Conservation (phyloP, 2,329 filamentous ascomycete species). For the Colletotrichum eleusines region DNA sequence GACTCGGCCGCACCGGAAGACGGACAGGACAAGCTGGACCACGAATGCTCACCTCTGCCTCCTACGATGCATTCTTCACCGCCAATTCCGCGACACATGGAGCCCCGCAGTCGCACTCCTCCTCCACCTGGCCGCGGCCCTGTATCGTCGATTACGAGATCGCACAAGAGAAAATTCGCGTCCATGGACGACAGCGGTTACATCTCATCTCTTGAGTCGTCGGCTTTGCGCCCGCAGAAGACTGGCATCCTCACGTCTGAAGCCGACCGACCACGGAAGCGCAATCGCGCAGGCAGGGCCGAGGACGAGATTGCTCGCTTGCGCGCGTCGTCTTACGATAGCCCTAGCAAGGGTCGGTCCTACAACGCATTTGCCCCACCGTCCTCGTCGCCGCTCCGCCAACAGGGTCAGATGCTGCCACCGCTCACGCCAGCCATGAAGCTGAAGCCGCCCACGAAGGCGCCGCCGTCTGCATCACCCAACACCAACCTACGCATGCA, state of each 20-base stretch:
- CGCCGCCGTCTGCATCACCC: slow-evolving; percentile 84
- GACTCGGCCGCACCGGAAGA: slow-evolving; percentile 71
- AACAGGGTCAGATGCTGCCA: slow-evolving; percentile 73
- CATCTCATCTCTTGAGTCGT: slow-evolving; percentile 95
- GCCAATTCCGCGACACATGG: slow-evolving; percentile 74
- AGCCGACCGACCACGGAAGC: slow-evolving; percentile 82
- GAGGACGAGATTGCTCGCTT: slow-evolving; percentile 96
- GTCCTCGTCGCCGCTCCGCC: slow-evolving; percentile 77
- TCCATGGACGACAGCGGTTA: slow-evolving; percentile 95
- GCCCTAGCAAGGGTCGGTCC: slow-evolving; percentile 79
- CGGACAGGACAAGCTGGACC: slow-evolving; percentile 58
- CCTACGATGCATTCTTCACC: slow-evolving; percentile 90
- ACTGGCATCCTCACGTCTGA: slow-evolving; percentile 80
- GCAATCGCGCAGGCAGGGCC: slow-evolving; percentile 68
- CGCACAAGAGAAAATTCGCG: slow-evolving; percentile 81
- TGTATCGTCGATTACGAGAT: slow-evolving; percentile 71
- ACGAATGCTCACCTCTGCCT: slow-evolving; percentile 76
- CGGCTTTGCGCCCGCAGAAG: slow-evolving; percentile 78
- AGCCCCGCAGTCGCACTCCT: slow-evolving; percentile 77
- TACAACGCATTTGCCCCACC: slow-evolving; percentile 63
- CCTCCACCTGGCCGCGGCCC: slow-evolving; percentile 74
- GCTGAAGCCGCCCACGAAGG: slow-evolving; percentile 73
- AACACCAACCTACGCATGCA: slow-evolving; percentile 93
- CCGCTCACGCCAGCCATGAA: slow-evolving; percentile 88
- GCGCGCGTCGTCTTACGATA: slow-evolving; percentile 92